Evolutionary conservation across 495 filamentous ascomycete genomes (phyloP), one percentile per base, ranked within the genome.

Genomic region (Penicillium samsonianum): DNA sequence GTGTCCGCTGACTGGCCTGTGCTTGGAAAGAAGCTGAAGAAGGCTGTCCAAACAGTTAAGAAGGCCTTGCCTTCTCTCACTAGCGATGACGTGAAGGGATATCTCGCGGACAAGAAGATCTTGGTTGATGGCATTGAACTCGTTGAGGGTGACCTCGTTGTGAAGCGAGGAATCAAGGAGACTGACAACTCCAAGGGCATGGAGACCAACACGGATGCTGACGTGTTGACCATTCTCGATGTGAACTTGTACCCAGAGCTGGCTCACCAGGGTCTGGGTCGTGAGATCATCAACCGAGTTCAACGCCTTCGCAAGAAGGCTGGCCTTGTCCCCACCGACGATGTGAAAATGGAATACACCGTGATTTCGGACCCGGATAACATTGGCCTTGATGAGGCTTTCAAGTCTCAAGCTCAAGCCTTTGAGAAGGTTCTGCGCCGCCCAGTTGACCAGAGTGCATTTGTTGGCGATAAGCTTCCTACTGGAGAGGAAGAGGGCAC

Each of bases 1-100:
- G 89, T 90, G 41, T 80, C 80, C 28, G 94, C 91, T 9, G 94
- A 98, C 73, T 97, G 92, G 90, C 88, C 93, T 2, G 90, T 87
- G 0, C 82, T 98, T 35, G 94, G 94, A 57, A 96, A 96, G 84
- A 98, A 97, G 76, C 80, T 98, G 51, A 95, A 90, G 81, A 97
- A 95, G 76, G 94, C 93, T 64, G 89, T 87, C 49, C 84, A 85
- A 61, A 91, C 85, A 71, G 91, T 98, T 52, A 92, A 92, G 78
- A 95, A 94, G 70, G 92, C 90, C 17, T 77, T 98, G 41, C 92
- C 93, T 19, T 77, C 73, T 44, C 76, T 98, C 45, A 89, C 83
- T 20, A 92, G 87, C 56, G 82, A 90, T 14, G 80, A 96, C 59
- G 91, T 95, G 23, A 86, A 88, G 63, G 64, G 77, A 46, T 98